phyloP scores from a whole-genome alignment of 306 rosid species.

The Corylus heterophylla region DNA sequence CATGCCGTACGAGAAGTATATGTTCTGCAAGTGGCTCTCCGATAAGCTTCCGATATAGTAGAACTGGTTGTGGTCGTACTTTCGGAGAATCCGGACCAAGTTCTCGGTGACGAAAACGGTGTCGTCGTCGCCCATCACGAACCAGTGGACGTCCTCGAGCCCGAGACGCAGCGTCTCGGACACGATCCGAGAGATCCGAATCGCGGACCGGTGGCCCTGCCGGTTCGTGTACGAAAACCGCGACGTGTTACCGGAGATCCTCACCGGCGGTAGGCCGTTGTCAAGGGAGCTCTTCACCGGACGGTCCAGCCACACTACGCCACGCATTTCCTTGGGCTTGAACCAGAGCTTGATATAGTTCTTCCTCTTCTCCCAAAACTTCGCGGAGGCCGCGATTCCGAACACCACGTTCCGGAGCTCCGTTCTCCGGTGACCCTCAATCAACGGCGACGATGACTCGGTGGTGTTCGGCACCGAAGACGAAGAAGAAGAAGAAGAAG shows the following conservation, averaged over 20 bases:
- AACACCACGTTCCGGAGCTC: conserved; percentile 68
- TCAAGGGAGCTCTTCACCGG: conserved; percentile 24
- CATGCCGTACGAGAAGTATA: conserved; percentile 89
- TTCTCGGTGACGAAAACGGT: conserved; percentile 86
- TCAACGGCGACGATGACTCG: neutral
- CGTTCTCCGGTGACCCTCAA: conserved; percentile 33
- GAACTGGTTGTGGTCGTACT: conserved; percentile 72
- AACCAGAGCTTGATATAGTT: conserved; percentile 93
- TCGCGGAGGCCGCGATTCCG: conserved; percentile 92
- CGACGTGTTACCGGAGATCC: conserved; percentile 71
- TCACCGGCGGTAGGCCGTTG: conserved; percentile 54
- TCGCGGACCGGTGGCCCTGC: conserved; percentile 93
- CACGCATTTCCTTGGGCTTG: conserved; percentile 61
- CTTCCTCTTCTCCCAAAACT: conserved; percentile 76
- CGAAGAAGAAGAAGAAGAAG: conserved; percentile 11
- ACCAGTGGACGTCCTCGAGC: conserved; percentile 69
- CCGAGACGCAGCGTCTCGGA: conserved; percentile 82
- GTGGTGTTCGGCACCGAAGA: neutral
- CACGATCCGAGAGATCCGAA: conserved; percentile 87
- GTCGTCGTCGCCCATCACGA: conserved; percentile 99
- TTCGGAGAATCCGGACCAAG: conserved; percentile 56
- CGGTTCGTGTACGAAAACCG: conserved; percentile 58
- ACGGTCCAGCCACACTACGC: conserved; percentile 82
- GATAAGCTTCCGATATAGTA: conserved; percentile 88
- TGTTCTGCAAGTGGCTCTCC: conserved; percentile 93